phyloP scores from a whole-genome alignment of 768 basidiomycete species.

The Collybia sordida region DNA sequence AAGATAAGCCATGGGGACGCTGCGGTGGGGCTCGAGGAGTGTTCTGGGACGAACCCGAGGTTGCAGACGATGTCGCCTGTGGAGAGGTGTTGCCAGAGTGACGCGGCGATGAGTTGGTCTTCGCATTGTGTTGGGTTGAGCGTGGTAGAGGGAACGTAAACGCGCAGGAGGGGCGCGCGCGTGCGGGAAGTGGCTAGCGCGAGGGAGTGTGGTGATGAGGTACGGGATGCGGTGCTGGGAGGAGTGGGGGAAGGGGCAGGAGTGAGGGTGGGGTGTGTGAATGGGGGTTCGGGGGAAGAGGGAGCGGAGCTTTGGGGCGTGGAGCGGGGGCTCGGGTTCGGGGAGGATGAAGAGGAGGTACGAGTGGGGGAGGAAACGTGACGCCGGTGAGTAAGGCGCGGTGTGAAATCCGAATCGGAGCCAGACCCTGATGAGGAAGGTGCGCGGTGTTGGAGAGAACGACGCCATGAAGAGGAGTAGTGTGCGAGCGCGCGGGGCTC shows the following conservation, averaged over 20 bases:
- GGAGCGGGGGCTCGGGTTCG: conserved; percentile 1
- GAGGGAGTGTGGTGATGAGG: conserved; percentile 73
- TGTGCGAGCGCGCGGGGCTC: conserved; percentile 45
- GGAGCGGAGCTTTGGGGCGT: conserved; percentile 9
- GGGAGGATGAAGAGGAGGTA: conserved; percentile 7
- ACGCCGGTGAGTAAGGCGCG: not conserved
- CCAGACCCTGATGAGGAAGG: no score
- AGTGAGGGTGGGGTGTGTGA: not conserved
- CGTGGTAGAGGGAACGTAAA: conserved; percentile 69
- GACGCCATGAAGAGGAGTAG: conserved; percentile 53
- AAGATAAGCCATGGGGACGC: conserved; percentile 63
- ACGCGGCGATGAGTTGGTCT: conserved; percentile 63
- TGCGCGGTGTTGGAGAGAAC: conserved; percentile 19
- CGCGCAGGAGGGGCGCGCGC: conserved; percentile 72
- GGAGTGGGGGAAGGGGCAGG: conserved; percentile 60
- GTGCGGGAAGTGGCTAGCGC: conserved; percentile 54
- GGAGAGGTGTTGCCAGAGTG: conserved; percentile 75
- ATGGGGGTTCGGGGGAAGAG: conserved; percentile 13
- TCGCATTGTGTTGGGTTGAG: conserved; percentile 58
- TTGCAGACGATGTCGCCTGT: conserved; percentile 80
- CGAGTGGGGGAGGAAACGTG: not conserved
- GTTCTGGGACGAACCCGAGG: conserved; percentile 69
- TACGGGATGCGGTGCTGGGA: no score
- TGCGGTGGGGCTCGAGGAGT: conserved; percentile 16
- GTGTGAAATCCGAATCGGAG: not conserved